These are phyloP conservation scores for Mariannaea sp. DNA, from an alignment of 2,329 filamentous ascomycete species.

Conservation along the genomic window DNA sequence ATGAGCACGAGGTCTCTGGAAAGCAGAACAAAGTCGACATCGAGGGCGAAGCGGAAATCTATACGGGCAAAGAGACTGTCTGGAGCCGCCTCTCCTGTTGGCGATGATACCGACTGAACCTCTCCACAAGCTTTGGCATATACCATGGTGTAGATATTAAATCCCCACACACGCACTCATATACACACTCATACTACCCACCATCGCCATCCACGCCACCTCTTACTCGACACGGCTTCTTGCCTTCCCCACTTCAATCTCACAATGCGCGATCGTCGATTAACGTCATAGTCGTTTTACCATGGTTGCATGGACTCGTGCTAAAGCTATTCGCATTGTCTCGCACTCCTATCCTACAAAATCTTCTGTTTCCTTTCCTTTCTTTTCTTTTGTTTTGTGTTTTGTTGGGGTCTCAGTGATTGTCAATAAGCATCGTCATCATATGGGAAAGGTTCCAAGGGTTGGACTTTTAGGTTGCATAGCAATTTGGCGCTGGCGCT, in stretches of 20 bases:
- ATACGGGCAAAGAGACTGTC: slow-evolving; percentile 39
- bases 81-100: slow-evolving; percentile 44
- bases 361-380: slow-evolving; percentile 6
- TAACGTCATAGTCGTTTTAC: no score
- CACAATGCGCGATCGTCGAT: no score
- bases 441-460: slow-evolving; percentile 29
- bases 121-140: slow-evolving; percentile 1
- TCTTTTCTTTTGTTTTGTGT: slow-evolving; percentile 7
- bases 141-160: background rate
- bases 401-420: slow-evolving; percentile 20
- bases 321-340: no score
- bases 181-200: no score
- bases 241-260: no score
- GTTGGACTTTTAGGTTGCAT: slow-evolving; percentile 34
- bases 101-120: slow-evolving; percentile 44
- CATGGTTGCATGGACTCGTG: no score
- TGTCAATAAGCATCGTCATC: slow-evolving; percentile 33
- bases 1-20: slow-evolving; percentile 46
- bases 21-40: slow-evolving; percentile 38
- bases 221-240: slow-evolving; percentile 19
- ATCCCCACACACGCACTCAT: slow-evolving; percentile 6
- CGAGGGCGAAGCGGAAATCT: slow-evolving; percentile 39
- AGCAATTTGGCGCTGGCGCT: slow-evolving; percentile 33
- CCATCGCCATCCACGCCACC: no score
- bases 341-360: background rate